A percentile compares a stretch with the other conserved stretches of the same genome.
These are phyloP conservation scores for Diaporthe citrichinensis DNA, from an alignment of 2,329 filamentous ascomycete genomes.

Conservation along the genomic window DNA sequence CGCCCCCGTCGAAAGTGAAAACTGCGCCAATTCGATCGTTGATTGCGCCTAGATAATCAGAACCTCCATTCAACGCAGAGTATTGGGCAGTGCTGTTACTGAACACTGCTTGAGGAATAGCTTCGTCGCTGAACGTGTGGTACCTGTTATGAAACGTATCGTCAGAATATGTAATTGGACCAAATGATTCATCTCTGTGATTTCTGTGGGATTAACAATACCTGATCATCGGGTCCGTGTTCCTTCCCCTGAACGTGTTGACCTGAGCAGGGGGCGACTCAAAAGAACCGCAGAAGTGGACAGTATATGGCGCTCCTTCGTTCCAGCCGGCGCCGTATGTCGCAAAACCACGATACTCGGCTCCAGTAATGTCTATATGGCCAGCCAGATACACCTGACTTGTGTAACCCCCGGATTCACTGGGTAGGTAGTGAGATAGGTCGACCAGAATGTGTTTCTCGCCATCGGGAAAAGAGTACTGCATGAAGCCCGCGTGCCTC, in stretches of 20 bases:
- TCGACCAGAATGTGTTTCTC: conserved; percentile 61
- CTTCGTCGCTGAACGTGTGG: conserved; percentile 37
- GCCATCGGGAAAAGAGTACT: conserved; percentile 63
- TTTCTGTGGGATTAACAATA: conserved; percentile 55
- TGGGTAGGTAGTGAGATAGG: conserved; percentile 63
- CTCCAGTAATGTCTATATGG: conserved; percentile 48
- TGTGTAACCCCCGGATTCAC: conserved; percentile 58
- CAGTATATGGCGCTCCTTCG: conserved; percentile 57
- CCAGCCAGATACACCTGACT: conserved; percentile 56
- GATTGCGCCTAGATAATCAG: conserved; percentile 44
- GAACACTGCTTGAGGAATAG: conserved; percentile 33
- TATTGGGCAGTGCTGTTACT: conserved; percentile 5
- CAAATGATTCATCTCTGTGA: conserved; percentile 67
- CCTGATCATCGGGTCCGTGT: conserved; percentile 59
- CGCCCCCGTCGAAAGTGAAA: conserved; percentile 60
- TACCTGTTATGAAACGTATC: neutral
- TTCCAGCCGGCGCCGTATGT: conserved; percentile 62
- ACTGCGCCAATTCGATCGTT: conserved; percentile 64
- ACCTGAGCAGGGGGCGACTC: conserved; percentile 52
- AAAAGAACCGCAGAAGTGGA: conserved; percentile 61
- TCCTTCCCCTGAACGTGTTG: conserved; percentile 58
- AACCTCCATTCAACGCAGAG: conserved; percentile 48
- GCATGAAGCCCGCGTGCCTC: conserved; percentile 64
- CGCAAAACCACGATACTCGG: conserved; percentile 61
- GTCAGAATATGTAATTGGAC: conserved; percentile 52